Evolutionary conservation across 768 basidiomycete genomes (phyloP).

Genomic region (Vararia minispora): DNA sequence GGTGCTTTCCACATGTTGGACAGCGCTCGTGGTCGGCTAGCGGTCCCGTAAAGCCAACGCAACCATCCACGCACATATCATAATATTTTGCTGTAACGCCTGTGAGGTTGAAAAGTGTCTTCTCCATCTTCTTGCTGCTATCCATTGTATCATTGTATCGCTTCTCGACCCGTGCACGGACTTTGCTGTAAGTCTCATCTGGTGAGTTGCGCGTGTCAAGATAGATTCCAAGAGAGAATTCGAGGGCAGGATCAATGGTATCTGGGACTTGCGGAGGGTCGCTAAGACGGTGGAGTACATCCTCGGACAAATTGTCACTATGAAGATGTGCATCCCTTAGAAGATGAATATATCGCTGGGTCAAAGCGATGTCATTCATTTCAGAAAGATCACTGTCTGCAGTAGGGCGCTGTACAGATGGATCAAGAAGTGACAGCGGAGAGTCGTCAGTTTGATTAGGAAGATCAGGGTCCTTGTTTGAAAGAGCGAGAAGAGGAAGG

Average conservation of each 20-base stretch:
- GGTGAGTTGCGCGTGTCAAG: conserved; percentile 7
- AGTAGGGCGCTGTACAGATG: no score
- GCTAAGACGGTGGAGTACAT: neutral
- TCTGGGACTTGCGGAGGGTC: conserved; percentile 3
- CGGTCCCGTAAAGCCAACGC: conserved; percentile 14
- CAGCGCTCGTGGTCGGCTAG: conserved; percentile 7
- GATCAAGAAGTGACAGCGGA: no score
- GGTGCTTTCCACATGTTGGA: conserved; percentile 5
- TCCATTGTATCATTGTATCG: no score
- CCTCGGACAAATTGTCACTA: neutral
- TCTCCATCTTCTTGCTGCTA: neutral
- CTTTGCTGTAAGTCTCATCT: conserved; percentile 3
- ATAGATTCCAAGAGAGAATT: conserved; percentile 2
- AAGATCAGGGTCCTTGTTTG: no score
- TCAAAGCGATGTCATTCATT: neutral
- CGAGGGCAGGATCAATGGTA: conserved; percentile 2
- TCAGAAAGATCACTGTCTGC: neutral
- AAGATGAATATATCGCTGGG: neutral
- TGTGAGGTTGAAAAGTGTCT: neutral
- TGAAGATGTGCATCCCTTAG: conserved; percentile 1
- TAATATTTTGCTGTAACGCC: conserved; percentile 2
- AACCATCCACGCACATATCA: conserved; percentile 12
- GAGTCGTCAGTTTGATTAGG: no score
- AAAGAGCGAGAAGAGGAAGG: no score
- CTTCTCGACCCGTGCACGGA: no score